Conservation (phyloP, 192 early-diverging fungal genomes). For the Pilaira anomala region DNA sequence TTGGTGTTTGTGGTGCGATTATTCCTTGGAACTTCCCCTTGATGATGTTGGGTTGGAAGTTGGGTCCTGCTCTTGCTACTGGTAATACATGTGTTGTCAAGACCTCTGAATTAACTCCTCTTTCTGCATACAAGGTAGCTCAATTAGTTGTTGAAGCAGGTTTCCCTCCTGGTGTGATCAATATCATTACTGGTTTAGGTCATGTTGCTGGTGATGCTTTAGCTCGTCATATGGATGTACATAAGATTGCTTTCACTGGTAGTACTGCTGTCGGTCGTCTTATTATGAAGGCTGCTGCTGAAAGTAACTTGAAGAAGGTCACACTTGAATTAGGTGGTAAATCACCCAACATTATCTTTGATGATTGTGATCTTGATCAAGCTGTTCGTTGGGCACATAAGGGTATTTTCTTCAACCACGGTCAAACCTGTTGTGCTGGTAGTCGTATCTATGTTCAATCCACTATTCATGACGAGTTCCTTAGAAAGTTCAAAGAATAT, state of each 20-base stretch:
- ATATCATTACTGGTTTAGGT: slow-evolving; percentile 81
- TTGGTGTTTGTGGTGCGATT: slow-evolving; percentile 73
- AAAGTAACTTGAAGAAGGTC: slow-evolving; percentile 67
- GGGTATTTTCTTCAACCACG: slow-evolving; percentile 77
- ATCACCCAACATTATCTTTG: slow-evolving; percentile 79
- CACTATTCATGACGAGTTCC: slow-evolving; percentile 65
- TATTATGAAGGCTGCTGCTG: slow-evolving; percentile 58
- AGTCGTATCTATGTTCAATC: slow-evolving; percentile 77
- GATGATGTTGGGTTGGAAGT: slow-evolving; percentile 74
- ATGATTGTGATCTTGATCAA: slow-evolving; percentile 72
- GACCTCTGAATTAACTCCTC: slow-evolving; percentile 68
- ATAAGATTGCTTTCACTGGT: slow-evolving; percentile 77
- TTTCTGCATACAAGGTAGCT: slow-evolving; percentile 62
- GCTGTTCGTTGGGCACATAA: slow-evolving; percentile 65
- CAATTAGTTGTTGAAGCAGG: slow-evolving; percentile 65
- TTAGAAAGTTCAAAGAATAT: slow-evolving; percentile 55
- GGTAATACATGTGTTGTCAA: slow-evolving; percentile 79
- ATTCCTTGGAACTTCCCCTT: slow-evolving; percentile 80
- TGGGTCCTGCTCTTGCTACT: slow-evolving; percentile 74
- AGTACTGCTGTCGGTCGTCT: slow-evolving; percentile 63
- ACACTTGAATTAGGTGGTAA: slow-evolving; percentile 90
- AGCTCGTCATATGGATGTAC: slow-evolving; percentile 63
- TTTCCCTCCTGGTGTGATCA: slow-evolving; percentile 77
- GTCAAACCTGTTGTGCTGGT: slow-evolving; percentile 78
- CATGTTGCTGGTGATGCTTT: slow-evolving; percentile 62